Conservation (phyloP, 352 stramenopile genomes). For the Phytophthora meadii region DNA sequence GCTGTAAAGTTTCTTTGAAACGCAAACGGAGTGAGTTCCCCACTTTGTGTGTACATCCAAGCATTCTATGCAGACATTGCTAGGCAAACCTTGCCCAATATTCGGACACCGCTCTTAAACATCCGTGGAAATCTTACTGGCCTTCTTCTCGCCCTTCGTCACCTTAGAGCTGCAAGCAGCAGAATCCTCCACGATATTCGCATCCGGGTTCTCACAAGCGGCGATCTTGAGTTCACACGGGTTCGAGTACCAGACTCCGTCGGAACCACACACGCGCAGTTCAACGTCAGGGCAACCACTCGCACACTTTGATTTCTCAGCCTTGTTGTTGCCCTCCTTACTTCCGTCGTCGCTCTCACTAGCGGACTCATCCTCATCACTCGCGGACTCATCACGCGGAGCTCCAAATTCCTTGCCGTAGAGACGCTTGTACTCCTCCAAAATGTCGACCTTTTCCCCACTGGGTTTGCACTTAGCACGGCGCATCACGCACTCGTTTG, state of each 20-base stretch:
- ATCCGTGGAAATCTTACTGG: constrained; percentile 6
- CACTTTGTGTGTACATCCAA: constrained; percentile 2
- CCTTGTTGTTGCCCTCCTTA: constrained; percentile 4
- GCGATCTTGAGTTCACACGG: constrained; percentile 29
- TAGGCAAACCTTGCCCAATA: neutral
- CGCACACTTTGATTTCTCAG: constrained; percentile 15
- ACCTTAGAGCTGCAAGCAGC: constrained; percentile 7
- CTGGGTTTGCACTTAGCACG: constrained; percentile 21
- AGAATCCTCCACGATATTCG: constrained; percentile 20
- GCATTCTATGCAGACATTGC: neutral
- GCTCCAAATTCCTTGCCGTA: constrained; percentile 27
- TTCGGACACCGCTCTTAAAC: neutral
- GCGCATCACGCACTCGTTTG: constrained; percentile 25
- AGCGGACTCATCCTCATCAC: constrained; percentile 1
- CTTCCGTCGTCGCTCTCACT: constrained; percentile 7
- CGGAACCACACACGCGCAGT: constrained; percentile 41
- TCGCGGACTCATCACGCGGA: constrained; percentile 4
- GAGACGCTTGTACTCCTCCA: constrained; percentile 23
- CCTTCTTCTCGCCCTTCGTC: constrained; percentile 2
- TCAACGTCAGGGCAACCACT: constrained; percentile 29
- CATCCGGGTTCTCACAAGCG: constrained; percentile 22
- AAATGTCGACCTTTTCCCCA: neutral
- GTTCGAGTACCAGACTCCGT: constrained; percentile 44
- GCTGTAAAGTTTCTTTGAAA: neutral
- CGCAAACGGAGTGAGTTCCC: neutral